Evolutionary conservation across 2,329 filamentous ascomycete genomes (phyloP), one percentile per base, ranked within the genome.

Genomic region (Ophiostoma triangulosporum): DNA sequence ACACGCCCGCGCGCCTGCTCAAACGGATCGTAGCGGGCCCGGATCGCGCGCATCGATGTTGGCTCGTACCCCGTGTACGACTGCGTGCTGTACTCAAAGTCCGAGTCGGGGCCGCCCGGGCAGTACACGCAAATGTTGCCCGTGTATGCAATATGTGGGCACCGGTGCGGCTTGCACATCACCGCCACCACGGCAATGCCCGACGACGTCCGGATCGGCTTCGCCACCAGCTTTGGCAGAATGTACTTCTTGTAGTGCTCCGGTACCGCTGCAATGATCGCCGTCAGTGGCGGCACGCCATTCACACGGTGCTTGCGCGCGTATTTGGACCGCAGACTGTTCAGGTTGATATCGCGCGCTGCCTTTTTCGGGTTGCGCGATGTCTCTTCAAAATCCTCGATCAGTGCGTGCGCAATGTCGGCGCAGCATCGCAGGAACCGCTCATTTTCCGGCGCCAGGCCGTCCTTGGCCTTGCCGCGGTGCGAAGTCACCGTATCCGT

Each of bases 171-270:
- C 69, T 98, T 98, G 77, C 93, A 97, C 93, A 98, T 98, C 61
- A 98, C 94, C 43, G 94, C 93, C 48, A 98, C 93, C 8, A 98
- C 93, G 2, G 93, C 93, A 62, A 98, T 98, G 55, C 93, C 93
- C 17, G 48, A 53, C 38, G 38, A 72, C 77, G 63, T 76, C 85
- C 87, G 78, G 56, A 98, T 97, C 1, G 93, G 93, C 70, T 98
- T 98, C 26, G 94, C 93, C 62, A 98, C 89, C 58, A 98, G 74
- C 70, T 95, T 95, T 20, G 90, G 93, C 57, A 97, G 71, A 57
- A 98, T 96, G 64, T 97, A 97, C 72, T 97, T 98, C 75, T 97
- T 98, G 73, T 97, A 96, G 67, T 97, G 90, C 66, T 98, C 93
- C n/a, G 94, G 94, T 33, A 98, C 91, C 9, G 93, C 93, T 53